Evolutionary conservation across 2,329 filamentous ascomycete species (phyloP).

Genomic region (Fusarium vanettenii): DNA sequence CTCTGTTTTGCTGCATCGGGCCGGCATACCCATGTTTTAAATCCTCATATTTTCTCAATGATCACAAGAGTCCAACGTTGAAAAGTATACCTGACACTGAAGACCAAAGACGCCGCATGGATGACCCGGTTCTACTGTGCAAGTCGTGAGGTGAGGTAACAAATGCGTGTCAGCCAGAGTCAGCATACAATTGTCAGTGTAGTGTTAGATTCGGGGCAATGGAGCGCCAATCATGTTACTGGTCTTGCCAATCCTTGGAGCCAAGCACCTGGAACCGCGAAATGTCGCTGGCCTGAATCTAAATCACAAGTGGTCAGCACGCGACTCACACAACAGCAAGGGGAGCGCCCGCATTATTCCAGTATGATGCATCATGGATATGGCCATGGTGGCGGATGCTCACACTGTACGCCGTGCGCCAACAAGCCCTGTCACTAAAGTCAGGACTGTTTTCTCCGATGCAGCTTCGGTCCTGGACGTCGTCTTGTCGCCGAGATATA

Average conservation of each 20-base stretch:
- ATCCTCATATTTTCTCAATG: not conserved
- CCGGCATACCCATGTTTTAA: slow-evolving; percentile 5
- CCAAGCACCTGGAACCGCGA: not conserved
- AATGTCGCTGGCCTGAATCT: slow-evolving; percentile 25
- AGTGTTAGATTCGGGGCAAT: not conserved
- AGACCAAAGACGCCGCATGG: not conserved
- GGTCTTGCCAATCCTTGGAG: slow-evolving; percentile 19
- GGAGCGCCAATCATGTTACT: slow-evolving; percentile 13
- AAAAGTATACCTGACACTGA: not conserved
- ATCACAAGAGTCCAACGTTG: not conserved
- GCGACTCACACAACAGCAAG: slow-evolving; percentile 1
- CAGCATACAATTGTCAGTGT: not conserved
- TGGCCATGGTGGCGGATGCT: slow-evolving; percentile 6
- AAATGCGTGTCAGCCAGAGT: not conserved
- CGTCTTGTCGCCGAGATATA: not conserved
- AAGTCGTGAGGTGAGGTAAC: not conserved
- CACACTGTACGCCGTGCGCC: slow-evolving; percentile 2
- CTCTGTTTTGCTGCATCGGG: not conserved
- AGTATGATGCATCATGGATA: slow-evolving; percentile 9
- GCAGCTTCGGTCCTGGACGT: not conserved
- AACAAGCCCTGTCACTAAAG: not conserved
- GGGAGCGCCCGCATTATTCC: slow-evolving; percentile 1
- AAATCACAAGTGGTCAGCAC: slow-evolving; percentile 19
- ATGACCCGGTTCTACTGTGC: not conserved
- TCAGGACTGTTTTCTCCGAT: slow-evolving; percentile 1